Conservation (phyloP, 331 rosid genomes). For the Stylosanthes scabra region DNA sequence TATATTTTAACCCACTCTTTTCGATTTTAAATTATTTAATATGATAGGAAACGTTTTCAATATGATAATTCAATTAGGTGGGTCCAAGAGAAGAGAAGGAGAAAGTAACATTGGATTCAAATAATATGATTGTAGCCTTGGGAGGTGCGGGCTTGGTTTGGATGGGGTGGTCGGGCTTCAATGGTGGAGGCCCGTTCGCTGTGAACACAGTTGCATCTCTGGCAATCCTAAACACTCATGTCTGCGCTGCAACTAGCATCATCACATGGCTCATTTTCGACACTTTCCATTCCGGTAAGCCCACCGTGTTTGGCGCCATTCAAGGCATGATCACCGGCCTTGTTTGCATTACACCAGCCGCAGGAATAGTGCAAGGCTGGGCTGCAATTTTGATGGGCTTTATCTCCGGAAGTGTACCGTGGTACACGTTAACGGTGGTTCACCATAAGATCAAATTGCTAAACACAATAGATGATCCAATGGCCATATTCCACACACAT, state of each 20-base stretch:
- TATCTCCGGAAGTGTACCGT: constrained; percentile 53
- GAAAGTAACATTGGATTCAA: constrained; percentile 35
- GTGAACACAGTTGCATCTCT: constrained; percentile 52
- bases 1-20: too few species aligned
- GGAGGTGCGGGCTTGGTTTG: constrained; percentile 65
- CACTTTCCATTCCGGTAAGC: constrained; percentile 46
- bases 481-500: constrained; percentile 62
- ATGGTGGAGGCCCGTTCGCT: constrained; percentile 59
- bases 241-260: constrained; percentile 51
- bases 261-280: constrained; percentile 53
- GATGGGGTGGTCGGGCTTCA: constrained; percentile 76
- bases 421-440: constrained; percentile 66
- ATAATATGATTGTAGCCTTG: constrained; percentile 56
- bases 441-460: constrained; percentile 44
- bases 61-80: constrained; percentile 30
- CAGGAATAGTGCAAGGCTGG: constrained; percentile 67
- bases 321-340: constrained; percentile 65
- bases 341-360: constrained; percentile 63
- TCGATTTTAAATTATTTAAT: too few species aligned
- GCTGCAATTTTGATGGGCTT: constrained; percentile 61
- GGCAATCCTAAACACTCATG: constrained; percentile 66
- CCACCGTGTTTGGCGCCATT: constrained; percentile 56
- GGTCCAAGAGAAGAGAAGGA: constrained; percentile 50
- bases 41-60: too few species aligned
- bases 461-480: constrained; percentile 48